Evolutionary conservation across 306 rosid genomes (phyloP).

Genomic region (Ceratonia siliqua): DNA sequence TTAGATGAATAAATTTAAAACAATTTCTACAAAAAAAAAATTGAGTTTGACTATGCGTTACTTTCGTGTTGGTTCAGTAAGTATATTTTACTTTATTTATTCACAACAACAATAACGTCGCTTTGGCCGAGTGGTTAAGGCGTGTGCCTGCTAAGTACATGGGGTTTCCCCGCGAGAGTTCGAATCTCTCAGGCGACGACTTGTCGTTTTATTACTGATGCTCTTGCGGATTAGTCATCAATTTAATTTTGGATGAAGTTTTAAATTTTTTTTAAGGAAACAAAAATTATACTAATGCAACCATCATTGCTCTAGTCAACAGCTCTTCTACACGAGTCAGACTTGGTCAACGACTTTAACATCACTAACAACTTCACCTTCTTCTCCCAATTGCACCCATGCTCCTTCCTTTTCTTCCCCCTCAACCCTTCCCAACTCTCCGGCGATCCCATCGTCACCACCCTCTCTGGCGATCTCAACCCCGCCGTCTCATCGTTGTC

Average conservation of each 20-base stretch:
- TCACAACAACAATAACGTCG: constrained; percentile 25
- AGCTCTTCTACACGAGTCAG: constrained; percentile 52
- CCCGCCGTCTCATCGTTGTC: constrained; percentile 41
- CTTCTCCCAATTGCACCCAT: constrained; percentile 43
- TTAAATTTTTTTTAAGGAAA: neutral
- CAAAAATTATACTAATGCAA: too few relatives aligned
- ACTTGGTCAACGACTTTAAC: constrained; percentile 76
- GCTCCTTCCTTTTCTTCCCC: constrained; percentile 56
- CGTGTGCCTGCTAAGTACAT: constrained; percentile 74
- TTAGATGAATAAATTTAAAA: too few relatives aligned
- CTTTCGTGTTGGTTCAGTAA: too few relatives aligned
- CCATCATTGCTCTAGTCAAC: too few relatives aligned
- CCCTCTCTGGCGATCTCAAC: constrained; percentile 72
- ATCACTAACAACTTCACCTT: constrained; percentile 73
- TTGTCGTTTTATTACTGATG: too few relatives aligned
- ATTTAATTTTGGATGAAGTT: too few relatives aligned
- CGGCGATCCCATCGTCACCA: constrained; percentile 67
- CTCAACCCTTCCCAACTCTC: constrained; percentile 64
- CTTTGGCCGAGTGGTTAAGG: constrained; percentile 87
- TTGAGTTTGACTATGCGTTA: too few relatives aligned
- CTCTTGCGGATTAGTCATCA: too few relatives aligned
- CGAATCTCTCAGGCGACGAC: constrained; percentile 78
- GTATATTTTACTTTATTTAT: too few relatives aligned
- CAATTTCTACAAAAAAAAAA: too few relatives aligned
- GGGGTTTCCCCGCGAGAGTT: constrained; percentile 72